Percentiles rank a stretch among this genome's conserved stretches.
These are phyloP conservation scores for Leishmania guyanensis DNA, from an alignment of 208 protist species.

Conservation along the genomic window DNA sequence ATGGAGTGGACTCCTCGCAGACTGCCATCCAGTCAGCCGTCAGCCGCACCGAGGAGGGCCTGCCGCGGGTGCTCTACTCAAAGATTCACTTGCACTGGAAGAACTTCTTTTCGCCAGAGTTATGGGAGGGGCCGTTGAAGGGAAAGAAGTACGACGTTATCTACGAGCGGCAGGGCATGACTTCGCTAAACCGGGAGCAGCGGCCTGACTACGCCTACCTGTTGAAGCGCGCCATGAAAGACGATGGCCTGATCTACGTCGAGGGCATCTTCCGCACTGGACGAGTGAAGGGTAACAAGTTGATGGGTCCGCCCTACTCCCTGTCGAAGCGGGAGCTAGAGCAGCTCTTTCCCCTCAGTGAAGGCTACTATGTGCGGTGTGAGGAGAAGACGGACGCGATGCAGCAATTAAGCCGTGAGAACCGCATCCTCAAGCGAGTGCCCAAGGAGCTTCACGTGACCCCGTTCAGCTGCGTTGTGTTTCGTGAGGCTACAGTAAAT, in stretches of 20 bases:
- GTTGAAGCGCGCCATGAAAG: constrained; percentile 79
- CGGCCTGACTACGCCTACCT: constrained; percentile 85
- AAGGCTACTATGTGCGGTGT: constrained; percentile 87
- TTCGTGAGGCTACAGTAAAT: constrained; percentile 63
- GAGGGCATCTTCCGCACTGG: constrained; percentile 90
- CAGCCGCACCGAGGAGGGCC: constrained; percentile 53
- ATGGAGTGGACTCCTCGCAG: constrained; percentile 78
- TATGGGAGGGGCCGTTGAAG: constrained; percentile 70
- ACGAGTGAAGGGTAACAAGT: constrained; percentile 80
- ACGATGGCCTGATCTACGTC: constrained; percentile 87
- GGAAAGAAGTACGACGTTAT: constrained; percentile 79
- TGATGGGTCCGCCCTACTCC: constrained; percentile 73
- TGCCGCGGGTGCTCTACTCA: constrained; percentile 43
- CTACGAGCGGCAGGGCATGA: constrained; percentile 89
- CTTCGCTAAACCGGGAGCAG: constrained; percentile 76
- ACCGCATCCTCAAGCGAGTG: constrained; percentile 74
- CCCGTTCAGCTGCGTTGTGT: constrained; percentile 87
- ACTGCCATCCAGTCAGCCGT: constrained; percentile 79
- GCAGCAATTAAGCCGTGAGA: constrained; percentile 76
- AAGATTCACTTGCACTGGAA: constrained; percentile 72
- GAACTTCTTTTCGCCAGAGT: constrained; percentile 78
- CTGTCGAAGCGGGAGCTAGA: constrained; percentile 73
- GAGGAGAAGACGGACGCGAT: constrained; percentile 89
- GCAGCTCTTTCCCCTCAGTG: constrained; percentile 62
- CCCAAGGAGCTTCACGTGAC: constrained; percentile 85